A percentile compares a stretch with the other conserved stretches of the same genome.
Conservation (phyloP, 768 basidiomycete genomes). For the Imleria badia region DNA sequence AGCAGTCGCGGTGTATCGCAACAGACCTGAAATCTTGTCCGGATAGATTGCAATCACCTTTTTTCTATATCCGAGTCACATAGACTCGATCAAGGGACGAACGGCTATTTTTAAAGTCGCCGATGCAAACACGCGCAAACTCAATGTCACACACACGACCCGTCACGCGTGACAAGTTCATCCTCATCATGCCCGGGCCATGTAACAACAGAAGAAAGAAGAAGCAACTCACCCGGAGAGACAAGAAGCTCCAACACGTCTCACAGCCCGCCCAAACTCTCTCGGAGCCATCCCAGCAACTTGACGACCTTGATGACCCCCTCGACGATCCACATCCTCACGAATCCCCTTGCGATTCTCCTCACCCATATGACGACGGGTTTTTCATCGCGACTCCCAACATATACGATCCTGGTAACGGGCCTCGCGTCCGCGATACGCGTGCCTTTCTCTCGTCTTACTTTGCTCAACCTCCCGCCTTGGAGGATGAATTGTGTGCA, state of each 20-base stretch:
- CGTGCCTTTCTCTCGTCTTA: slow-evolving; percentile 63
- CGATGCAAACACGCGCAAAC: slow-evolving; percentile 18
- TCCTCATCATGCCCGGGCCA: slow-evolving; percentile 57
- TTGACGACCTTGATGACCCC: slow-evolving; percentile 4
- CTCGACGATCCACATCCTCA: slow-evolving; percentile 9
- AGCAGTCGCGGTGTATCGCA: slow-evolving; percentile 17
- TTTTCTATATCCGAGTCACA: slow-evolving; percentile 20
- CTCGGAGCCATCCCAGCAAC: not conserved
- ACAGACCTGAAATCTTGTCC: slow-evolving; percentile 26
- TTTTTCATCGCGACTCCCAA: slow-evolving; percentile 48
- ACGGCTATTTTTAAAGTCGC: slow-evolving; percentile 10
- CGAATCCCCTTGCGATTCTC: slow-evolving; percentile 2
- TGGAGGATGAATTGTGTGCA: slow-evolving; percentile 66
- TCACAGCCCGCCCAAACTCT: not conserved
- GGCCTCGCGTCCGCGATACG: slow-evolving; percentile 70
- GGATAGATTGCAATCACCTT: slow-evolving; percentile 26
- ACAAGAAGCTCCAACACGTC: slow-evolving; percentile 24
- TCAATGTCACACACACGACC: slow-evolving; percentile 32
- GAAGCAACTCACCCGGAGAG: slow-evolving; percentile 35
- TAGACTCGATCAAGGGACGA: slow-evolving; percentile 14
- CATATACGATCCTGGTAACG: slow-evolving; percentile 77
- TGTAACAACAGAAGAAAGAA: slow-evolving; percentile 51
- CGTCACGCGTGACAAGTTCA: slow-evolving; percentile 31
- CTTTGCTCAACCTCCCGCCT: slow-evolving; percentile 64
- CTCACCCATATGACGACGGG: slow-evolving; percentile 5